A percentile compares a stretch with the other conserved stretches of the same genome.
Evolutionary conservation across 805 yeast species (phyloP).

Genomic region (Lipomyces yamanashiensis): DNA sequence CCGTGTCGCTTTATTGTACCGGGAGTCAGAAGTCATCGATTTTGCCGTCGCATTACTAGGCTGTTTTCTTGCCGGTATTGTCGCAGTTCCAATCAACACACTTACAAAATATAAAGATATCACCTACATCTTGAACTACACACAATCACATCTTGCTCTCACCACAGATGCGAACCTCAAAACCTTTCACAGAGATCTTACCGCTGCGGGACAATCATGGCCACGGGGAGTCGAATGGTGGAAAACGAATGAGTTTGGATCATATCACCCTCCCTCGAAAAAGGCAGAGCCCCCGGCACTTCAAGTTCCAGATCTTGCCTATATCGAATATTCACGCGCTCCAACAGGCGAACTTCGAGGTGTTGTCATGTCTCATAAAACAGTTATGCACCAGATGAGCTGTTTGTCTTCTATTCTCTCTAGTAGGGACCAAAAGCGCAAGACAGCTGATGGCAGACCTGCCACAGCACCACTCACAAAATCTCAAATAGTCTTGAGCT

Average conservation of each 20-base stretch:
- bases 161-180: slow-evolving; percentile 80
- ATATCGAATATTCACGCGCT: slow-evolving; percentile 87
- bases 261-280: slow-evolving; percentile 61
- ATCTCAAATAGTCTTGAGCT: slow-evolving; percentile 62
- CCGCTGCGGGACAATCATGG: slow-evolving; percentile 59
- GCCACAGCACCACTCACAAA: slow-evolving; percentile 44
- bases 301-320: slow-evolving; percentile 83
- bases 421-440: slow-evolving; percentile 40
- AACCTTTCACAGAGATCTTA: slow-evolving; percentile 67
- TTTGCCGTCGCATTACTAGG: slow-evolving; percentile 87
- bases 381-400: slow-evolving; percentile 86
- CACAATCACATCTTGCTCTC: slow-evolving; percentile 77
- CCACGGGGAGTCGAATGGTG: slow-evolving; percentile 75
- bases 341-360: slow-evolving; percentile 93
- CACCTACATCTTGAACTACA: slow-evolving; percentile 67
- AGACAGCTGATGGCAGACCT: slow-evolving; percentile 1
- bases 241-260: slow-evolving; percentile 87
- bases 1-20: slow-evolving; percentile 81
- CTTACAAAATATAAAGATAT: slow-evolving; percentile 67
- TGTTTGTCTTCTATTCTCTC: slow-evolving; percentile 69
- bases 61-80: slow-evolving; percentile 89
- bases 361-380: slow-evolving; percentile 87
- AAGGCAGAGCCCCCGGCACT: slow-evolving; percentile 64
- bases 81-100: slow-evolving; percentile 90
- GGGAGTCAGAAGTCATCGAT: slow-evolving; percentile 81